These are phyloP conservation scores for Plasmodium sp. DNA, from an alignment of 169 alveolate genomes.

Conservation along the genomic window DNA sequence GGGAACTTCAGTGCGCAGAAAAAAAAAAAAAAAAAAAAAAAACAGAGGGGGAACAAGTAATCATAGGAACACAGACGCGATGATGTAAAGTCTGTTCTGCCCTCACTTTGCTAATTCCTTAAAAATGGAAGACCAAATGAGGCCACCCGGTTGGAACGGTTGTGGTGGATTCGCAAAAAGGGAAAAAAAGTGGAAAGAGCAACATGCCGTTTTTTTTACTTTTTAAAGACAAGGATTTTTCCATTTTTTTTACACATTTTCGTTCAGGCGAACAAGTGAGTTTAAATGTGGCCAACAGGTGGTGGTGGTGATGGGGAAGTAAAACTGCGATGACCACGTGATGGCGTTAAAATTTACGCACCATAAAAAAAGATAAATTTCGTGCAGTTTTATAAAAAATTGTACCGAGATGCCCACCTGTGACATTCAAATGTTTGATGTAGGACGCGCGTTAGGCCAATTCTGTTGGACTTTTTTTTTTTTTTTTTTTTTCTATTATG, in stretches of 20 bases:
- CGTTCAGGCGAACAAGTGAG: neutral
- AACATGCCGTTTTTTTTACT: neutral
- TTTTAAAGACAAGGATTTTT: neutral
- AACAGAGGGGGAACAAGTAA: neutral
- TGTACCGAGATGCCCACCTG: neutral
- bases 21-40: neutral
- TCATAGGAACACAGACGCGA: neutral
- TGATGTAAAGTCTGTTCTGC: neutral
- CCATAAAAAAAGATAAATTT: neutral
- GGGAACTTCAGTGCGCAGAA: neutral
- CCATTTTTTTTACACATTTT: neutral
- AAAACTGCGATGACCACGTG: neutral
- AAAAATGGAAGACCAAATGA: neutral
- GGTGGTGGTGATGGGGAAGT: neutral
- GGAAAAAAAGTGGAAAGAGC: neutral
- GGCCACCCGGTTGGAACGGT: neutral
- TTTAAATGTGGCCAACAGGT: neutral
- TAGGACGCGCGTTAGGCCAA: neutral
- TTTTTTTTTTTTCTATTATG: neutral
- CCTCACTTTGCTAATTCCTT: neutral
- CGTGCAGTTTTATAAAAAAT: neutral
- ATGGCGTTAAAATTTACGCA: neutral
- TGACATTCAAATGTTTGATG: neutral
- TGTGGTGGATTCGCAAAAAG: neutral
- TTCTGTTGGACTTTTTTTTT: neutral